Evolutionary conservation across 169 alveolate genomes (phyloP), one percentile per base, ranked within the genome.

Genomic region (Plasmodium malariae): DNA sequence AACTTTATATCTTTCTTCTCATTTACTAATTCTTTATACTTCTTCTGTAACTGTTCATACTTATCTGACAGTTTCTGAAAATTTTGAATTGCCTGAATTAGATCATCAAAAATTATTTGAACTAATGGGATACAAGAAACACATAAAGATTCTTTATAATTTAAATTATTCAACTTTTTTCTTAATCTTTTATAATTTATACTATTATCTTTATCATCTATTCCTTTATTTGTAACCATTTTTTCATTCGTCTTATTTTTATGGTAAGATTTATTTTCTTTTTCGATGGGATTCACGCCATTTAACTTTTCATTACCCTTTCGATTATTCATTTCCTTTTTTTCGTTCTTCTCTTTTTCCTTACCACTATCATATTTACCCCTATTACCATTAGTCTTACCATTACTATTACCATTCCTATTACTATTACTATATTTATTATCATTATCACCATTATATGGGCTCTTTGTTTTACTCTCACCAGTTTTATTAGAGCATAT

Each of bases 1-100:
- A 48, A 24, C 4, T 12, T 37, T n/a, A 54, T 19, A 26, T 73
- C 28, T 55, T 43, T 55, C 26, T 63, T 51, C 28, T 63, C 90
- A 51, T 32, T 65, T 51, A 60, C 21, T 26, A 80, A 68, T 43
- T 65, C 72, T 67, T 80, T 80, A 70, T 32, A 80, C 67, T 57
- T 80, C 67, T 57, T 65, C 28, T 68, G 70, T 14, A 49, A 21
- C 14, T 80, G 72, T 59, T 80, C 90, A 67, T 80, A 80, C 24
- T 80, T 80, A 67, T 80, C 71, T 0, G 85, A 67, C 14, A 80
- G 14, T 55, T 80, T 80, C 51, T 80, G 90, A 51, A 80, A 80
- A 80, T 80, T 80, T 11, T 80, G 90, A 49, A 80, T 80, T 34
- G 90, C 90, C 51, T 80, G 90, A 24, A 80, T 80, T n/a, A 80